Evolutionary conservation across 768 basidiomycete genomes (phyloP).

Genomic region (Mycena vitilis): DNA sequence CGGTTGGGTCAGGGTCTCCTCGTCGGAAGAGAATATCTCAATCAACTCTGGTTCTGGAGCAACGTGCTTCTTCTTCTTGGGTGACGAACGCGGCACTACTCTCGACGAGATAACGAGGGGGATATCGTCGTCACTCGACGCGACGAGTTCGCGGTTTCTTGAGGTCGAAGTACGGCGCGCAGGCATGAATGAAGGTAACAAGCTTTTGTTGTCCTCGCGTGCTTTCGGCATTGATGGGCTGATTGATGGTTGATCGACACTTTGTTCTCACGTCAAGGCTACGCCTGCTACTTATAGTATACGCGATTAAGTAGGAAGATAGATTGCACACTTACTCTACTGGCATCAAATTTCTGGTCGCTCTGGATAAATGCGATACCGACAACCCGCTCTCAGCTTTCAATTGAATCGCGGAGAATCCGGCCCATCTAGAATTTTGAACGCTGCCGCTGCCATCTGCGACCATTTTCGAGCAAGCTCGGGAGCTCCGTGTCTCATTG

Average conservation of each 20-base stretch:
- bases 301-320: too few relatives aligned
- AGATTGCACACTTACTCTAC: too few relatives aligned
- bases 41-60: conserved; percentile 53
- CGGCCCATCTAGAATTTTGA: conserved; percentile 18
- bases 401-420: conserved; percentile 18
- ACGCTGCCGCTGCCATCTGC: conserved; percentile 22
- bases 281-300: too few relatives aligned
- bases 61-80: conserved; percentile 39
- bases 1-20: conserved; percentile 35
- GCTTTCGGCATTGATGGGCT: not conserved
- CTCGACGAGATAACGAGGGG: conserved; percentile 13
- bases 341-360: too few relatives aligned
- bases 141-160: conserved; percentile 8
- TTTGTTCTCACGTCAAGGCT: too few relatives aligned
- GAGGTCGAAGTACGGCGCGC: conserved; percentile 14
- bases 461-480: conserved; percentile 14
- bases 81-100: conserved; percentile 37
- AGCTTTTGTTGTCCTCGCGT: not conserved
- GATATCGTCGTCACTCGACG: conserved; percentile 17
- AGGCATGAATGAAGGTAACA: not conserved
- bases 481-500: not conserved
- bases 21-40: conserved; percentile 72
- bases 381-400: not conserved
- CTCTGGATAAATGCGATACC: too few relatives aligned
- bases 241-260: not conserved